Percentiles rank a stretch among this genome's conserved stretches.
These are phyloP conservation scores for Talaromyces amestolkiae DNA, from an alignment of 2,329 filamentous ascomycete genomes.

Conservation along the genomic window DNA sequence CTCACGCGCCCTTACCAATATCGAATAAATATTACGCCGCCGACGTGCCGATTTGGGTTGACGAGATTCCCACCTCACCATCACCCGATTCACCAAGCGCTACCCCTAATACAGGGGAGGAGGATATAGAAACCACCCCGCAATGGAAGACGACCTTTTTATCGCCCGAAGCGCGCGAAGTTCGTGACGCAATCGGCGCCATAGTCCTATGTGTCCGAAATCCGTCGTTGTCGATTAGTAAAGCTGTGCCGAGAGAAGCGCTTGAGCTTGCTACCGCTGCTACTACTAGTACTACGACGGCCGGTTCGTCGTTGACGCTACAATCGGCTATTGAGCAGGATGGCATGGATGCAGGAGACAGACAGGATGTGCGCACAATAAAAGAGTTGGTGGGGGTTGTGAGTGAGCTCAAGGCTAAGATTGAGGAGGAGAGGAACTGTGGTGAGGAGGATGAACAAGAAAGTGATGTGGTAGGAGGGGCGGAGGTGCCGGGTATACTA, in stretches of 20 bases:
- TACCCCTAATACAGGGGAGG: background rate
- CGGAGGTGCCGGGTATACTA: slow-evolving; percentile 39
- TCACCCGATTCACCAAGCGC: background rate
- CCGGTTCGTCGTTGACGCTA: background rate
- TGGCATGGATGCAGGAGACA: slow-evolving; percentile 11
- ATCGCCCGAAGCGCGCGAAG: slow-evolving; percentile 41
- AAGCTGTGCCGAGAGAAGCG: slow-evolving; percentile 5
- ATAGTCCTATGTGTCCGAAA: slow-evolving; percentile 39
- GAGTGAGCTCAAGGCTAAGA: slow-evolving; percentile 37
- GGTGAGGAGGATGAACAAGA: background rate
- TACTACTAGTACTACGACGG: background rate
- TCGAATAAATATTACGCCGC: slow-evolving; percentile 45
- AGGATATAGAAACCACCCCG: slow-evolving; percentile 13
- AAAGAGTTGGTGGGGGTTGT: slow-evolving; percentile 37
- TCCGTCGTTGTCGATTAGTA: slow-evolving; percentile 20
- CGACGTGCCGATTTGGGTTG: slow-evolving; percentile 48
- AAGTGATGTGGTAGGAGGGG: slow-evolving; percentile 19
- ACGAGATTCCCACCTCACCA: slow-evolving; percentile 39
- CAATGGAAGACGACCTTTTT: slow-evolving; percentile 45
- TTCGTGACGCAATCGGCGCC: slow-evolving; percentile 46
- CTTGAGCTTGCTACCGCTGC: background rate
- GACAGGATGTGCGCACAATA: slow-evolving; percentile 28
- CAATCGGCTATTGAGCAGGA: slow-evolving; percentile 5
- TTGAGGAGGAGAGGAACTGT: slow-evolving; percentile 44
- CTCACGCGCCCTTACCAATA: slow-evolving; percentile 42